These are phyloP conservation scores for Carex myosuroides DNA, from an alignment of 176 grass and related monocot genomes.

Conservation along the genomic window DNA sequence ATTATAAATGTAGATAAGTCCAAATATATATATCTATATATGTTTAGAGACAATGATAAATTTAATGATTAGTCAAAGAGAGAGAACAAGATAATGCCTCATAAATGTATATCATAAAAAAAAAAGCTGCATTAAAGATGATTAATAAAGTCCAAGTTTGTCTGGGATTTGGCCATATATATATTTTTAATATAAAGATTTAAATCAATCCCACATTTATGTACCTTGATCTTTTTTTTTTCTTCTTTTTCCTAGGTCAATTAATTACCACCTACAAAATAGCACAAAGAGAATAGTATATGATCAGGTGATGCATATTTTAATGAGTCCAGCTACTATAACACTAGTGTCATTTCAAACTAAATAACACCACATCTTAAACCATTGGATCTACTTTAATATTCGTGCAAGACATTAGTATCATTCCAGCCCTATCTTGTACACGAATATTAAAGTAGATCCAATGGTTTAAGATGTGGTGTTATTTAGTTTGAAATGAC, in stretches of 20 bases:
- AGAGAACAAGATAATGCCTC: background rate
- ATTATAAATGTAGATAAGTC: background rate
- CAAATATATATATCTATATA: background rate
- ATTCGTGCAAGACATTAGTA: no score
- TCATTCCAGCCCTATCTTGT: no score
- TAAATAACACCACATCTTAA: no score
- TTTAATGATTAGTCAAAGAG: constrained; percentile 8
- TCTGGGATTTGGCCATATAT: background rate
- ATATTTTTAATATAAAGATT: background rate
- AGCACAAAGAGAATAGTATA: background rate
- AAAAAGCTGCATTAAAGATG: background rate
- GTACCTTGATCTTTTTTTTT: no score
- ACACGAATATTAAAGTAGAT: no score
- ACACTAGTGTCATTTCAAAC: no score
- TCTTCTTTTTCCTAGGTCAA: background rate
- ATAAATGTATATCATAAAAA: background rate
- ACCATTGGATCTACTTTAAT: no score
- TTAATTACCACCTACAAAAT: background rate
- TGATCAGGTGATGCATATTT: background rate
- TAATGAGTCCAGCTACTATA: no score
- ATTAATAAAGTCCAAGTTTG: background rate
- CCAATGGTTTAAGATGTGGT: no score
- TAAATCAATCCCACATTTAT: background rate
- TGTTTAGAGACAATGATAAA: background rate
- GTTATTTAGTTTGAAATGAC: no score